phyloP scores from a whole-genome alignment of 768 basidiomycete genomes.

The Podaxis rugospora region DNA sequence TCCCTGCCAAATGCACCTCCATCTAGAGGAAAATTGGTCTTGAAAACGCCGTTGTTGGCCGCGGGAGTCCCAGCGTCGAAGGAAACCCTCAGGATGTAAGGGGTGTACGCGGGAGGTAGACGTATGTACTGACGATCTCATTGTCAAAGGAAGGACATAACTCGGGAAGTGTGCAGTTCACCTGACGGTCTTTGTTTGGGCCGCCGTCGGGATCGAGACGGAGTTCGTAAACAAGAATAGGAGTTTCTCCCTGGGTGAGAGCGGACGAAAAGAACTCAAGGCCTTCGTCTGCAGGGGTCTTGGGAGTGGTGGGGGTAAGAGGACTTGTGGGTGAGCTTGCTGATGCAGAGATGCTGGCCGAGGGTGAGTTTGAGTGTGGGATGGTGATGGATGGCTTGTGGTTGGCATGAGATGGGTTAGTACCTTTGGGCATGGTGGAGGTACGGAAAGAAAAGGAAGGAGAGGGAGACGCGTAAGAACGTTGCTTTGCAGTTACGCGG shows the following conservation, averaged over 20 bases:
- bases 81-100: slow-evolving; percentile 89
- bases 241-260: slow-evolving; percentile 46
- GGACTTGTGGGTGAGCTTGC: slow-evolving; percentile 12
- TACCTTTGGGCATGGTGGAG: slow-evolving; percentile 19
- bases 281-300: slow-evolving; percentile 91
- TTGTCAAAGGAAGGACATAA: slow-evolving; percentile 11
- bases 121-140: slow-evolving; percentile 68
- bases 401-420: slow-evolving; percentile 20
- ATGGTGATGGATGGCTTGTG: slow-evolving; percentile 27
- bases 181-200: slow-evolving; percentile 80
- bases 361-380: slow-evolving; percentile 17
- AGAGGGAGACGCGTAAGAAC: slow-evolving; percentile 6
- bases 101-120: slow-evolving; percentile 83
- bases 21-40: slow-evolving; percentile 95
- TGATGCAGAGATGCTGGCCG: background rate
- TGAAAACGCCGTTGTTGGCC: slow-evolving; percentile 86
- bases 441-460: slow-evolving; percentile 11
- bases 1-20: slow-evolving; percentile 82
- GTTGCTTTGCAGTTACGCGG: slow-evolving; percentile 3
- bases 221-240: slow-evolving; percentile 84
- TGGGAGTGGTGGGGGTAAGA: slow-evolving; percentile 50
- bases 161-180: slow-evolving; percentile 31
- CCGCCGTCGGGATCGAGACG: slow-evolving; percentile 87
- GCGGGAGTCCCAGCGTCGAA: slow-evolving; percentile 92
- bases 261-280: slow-evolving; percentile 79